Evolutionary conservation across 148 eudicot species (phyloP).

Genomic region (Rheum nobile): DNA sequence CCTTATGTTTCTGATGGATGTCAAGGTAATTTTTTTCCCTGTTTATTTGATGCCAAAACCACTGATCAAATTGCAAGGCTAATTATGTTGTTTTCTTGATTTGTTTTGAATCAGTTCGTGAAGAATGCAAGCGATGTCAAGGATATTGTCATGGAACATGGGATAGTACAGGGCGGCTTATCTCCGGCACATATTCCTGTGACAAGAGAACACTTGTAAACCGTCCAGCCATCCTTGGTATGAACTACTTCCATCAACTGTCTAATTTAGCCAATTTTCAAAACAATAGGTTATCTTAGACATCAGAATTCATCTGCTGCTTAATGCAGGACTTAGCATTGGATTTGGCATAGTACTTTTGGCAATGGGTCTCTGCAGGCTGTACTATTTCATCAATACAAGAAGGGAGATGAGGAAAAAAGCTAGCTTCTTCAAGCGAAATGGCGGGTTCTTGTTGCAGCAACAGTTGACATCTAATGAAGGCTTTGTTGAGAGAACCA

Average conservation of each 20-base stretch:
- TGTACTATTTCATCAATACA: neutral
- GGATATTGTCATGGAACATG: neutral
- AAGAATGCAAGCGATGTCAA: neutral
- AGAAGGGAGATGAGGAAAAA: neutral
- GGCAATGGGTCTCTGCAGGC: neutral
- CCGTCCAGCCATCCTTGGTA: neutral
- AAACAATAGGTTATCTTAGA: too few relatives aligned
- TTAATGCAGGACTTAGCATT: neutral
- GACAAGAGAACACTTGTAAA: neutral
- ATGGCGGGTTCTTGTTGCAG: slow-evolving; percentile 5
- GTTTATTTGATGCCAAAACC: neutral
- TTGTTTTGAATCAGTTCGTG: neutral
- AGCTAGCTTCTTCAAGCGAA: slow-evolving; percentile 4
- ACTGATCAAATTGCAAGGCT: neutral
- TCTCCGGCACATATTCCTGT: neutral
- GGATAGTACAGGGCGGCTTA: neutral
- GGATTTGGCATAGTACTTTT: slow-evolving; percentile 4
- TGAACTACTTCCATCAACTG: neutral
- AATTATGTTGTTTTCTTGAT: neutral
- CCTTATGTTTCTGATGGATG: slow-evolving; percentile 23
- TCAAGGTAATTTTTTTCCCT: slow-evolving; percentile 9
- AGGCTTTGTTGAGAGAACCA: slow-evolving; percentile 1
- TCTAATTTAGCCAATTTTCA: neutral
- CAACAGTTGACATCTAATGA: slow-evolving; percentile 6
- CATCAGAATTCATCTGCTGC: neutral